Conservation (phyloP, 495 filamentous ascomycete species). For the Darksidea phi region DNA sequence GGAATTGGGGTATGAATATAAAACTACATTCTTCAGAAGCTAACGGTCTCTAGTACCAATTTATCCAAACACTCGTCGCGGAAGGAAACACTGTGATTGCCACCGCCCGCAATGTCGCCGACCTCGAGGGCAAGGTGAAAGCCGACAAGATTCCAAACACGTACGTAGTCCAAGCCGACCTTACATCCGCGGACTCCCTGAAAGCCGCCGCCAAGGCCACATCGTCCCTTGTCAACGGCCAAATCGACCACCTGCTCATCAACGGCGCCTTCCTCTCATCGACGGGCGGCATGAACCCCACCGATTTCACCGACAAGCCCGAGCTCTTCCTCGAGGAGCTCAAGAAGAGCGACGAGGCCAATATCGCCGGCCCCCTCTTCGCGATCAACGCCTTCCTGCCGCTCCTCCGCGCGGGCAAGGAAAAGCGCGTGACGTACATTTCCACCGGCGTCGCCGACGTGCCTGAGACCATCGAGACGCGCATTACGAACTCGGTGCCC, state of each 20-base stretch:
- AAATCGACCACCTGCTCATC: constrained; percentile 36
- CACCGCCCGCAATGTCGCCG: constrained; percentile 15
- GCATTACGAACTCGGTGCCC: constrained; percentile 15
- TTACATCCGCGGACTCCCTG: constrained; percentile 28
- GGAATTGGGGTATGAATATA: constrained; percentile 24
- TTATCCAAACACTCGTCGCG: constrained; percentile 20
- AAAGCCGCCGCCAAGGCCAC: constrained; percentile 23
- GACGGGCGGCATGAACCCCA: constrained; percentile 10
- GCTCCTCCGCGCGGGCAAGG: constrained; percentile 19
- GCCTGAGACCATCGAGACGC: constrained; percentile 24
- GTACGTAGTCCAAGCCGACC: constrained; percentile 32
- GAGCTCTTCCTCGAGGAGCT: constrained; percentile 28
- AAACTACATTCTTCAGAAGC: too few species aligned
- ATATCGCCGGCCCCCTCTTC: constrained; percentile 34
- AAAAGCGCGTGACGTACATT: constrained; percentile 36
- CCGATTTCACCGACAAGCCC: constrained; percentile 11
- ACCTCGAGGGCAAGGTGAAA: constrained; percentile 12
- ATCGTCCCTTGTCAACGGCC: constrained; percentile 22
- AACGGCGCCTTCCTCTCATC: constrained; percentile 33
- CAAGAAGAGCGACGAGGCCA: constrained; percentile 19
- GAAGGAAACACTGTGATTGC: constrained; percentile 26
- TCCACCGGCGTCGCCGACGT: constrained; percentile 35
- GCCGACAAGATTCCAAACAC: constrained; percentile 34
- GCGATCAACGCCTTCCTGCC: constrained; percentile 39
- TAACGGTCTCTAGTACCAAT: constrained; percentile 24